phyloP scores from a whole-genome alignment of 768 basidiomycete genomes.

The Russula emetica region DNA sequence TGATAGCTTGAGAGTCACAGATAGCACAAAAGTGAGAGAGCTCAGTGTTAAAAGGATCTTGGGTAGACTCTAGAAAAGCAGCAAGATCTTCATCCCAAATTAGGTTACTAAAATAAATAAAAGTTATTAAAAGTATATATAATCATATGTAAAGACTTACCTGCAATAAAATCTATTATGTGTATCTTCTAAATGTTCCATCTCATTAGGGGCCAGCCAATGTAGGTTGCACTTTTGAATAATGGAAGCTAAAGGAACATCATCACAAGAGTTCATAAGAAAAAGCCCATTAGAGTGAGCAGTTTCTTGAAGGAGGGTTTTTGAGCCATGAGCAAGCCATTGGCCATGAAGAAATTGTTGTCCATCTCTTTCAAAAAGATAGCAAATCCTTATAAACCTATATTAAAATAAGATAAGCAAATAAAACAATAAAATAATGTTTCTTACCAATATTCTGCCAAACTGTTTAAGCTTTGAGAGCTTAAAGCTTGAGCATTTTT shows the following conservation, averaged over 20 bases:
- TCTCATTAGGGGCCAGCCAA: conserved; percentile 40
- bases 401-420: not conserved
- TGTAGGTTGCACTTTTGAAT: conserved; percentile 53
- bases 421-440: not conserved
- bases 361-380: conserved; percentile 49
- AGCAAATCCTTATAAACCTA: conserved; percentile 70
- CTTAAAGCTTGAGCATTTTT: conserved; percentile 39
- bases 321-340: conserved; percentile 64
- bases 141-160: conserved; percentile 36
- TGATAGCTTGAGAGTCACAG: conserved; percentile 9
- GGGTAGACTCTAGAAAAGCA: conserved; percentile 46
- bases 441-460: conserved; percentile 61
- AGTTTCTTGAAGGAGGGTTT: conserved; percentile 62
- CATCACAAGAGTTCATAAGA: conserved; percentile 52
- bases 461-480: conserved; percentile 49
- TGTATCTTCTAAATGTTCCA: conserved; percentile 46
- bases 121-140: not conserved
- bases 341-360: conserved; percentile 63
- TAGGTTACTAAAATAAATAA: conserved; percentile 37
- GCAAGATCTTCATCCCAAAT: conserved; percentile 48
- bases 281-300: conserved; percentile 60
- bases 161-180: conserved; percentile 51
- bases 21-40: conserved; percentile 31
- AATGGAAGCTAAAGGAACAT: conserved; percentile 52
- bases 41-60: conserved; percentile 31